A percentile compares a stretch with the other conserved stretches of the same genome.
Conservation (phyloP, 441 rosid species). For the Sinapis alba region DNA sequence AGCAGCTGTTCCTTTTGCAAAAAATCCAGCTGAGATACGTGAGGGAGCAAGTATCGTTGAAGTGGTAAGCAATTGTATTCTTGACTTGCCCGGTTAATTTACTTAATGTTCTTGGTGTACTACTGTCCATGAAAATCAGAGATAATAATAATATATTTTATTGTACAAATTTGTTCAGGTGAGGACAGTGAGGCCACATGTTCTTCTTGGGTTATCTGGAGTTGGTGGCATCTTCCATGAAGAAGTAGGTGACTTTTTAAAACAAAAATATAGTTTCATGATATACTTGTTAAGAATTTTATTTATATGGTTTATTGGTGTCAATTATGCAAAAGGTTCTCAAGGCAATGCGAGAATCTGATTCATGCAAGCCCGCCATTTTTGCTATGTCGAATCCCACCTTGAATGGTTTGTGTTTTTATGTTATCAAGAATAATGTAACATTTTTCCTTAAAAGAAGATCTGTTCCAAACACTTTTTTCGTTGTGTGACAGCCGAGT, state of each 20-base stretch:
- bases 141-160: not conserved
- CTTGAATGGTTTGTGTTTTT: conserved; percentile 72
- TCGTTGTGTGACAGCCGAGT: conserved; percentile 67
- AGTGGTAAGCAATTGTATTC: conserved; percentile 65
- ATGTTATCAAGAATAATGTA: not conserved
- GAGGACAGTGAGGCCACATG: conserved; percentile 80
- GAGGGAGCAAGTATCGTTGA: conserved; percentile 89
- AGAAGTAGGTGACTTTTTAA: conserved; percentile 54
- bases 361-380: conserved; percentile 84
- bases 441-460: conserved; percentile 10
- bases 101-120: not conserved
- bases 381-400: conserved; percentile 99
- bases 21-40: conserved; percentile 60
- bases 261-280: conserved; percentile 8
- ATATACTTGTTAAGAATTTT: not conserved
- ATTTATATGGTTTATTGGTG: conserved; percentile 23
- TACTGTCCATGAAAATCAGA: conserved; percentile 22
- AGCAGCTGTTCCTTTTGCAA: conserved; percentile 85
- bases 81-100: conserved; percentile 20
- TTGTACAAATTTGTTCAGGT: conserved; percentile 54
- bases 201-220: conserved; percentile 98
- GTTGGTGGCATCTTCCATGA: conserved; percentile 89
- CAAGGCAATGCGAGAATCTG: conserved; percentile 84
- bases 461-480: conserved; percentile 25
- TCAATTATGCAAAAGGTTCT: conserved; percentile 64